Evolutionary conservation across 2,329 filamentous ascomycete species (phyloP).

Genomic region (Colletotrichum neosansevieriae): DNA sequence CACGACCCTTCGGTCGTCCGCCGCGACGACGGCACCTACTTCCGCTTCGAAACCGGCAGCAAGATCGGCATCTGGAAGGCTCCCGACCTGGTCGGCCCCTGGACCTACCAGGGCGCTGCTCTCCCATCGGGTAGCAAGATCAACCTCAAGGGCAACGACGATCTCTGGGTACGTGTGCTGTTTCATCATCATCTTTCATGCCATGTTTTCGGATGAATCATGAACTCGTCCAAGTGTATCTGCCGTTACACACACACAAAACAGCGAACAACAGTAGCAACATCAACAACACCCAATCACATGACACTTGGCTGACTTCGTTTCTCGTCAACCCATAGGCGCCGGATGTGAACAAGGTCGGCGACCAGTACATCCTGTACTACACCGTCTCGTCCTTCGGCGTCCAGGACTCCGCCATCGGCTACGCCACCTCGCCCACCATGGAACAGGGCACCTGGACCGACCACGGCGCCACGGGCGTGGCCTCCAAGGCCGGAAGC

Average conservation of each 20-base stretch:
- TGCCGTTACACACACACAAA: too few species aligned
- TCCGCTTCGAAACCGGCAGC: slow-evolving; percentile 57
- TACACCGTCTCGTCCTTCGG: slow-evolving; percentile 75
- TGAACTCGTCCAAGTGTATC: neutral
- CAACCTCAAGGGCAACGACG: slow-evolving; percentile 53
- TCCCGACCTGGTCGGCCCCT: slow-evolving; percentile 53
- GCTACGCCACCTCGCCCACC: slow-evolving; percentile 59
- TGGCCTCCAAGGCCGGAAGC: slow-evolving; percentile 56
- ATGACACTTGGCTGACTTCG: neutral
- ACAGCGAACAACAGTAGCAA: neutral
- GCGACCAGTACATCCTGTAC: slow-evolving; percentile 73
- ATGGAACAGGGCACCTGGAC: slow-evolving; percentile 69
- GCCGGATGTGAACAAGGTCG: slow-evolving; percentile 71
- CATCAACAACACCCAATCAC: neutral
- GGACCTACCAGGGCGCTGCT: slow-evolving; percentile 56
- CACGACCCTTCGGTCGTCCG: slow-evolving; percentile 56
- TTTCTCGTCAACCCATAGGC: slow-evolving; percentile 56
- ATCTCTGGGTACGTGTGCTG: slow-evolving; percentile 54
- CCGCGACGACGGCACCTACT: slow-evolving; percentile 56
- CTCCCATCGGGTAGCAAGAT: slow-evolving; percentile 55
- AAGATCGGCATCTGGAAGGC: slow-evolving; percentile 55
- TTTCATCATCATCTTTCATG: too few species aligned
- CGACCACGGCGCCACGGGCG: slow-evolving; percentile 67
- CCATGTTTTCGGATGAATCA: neutral
- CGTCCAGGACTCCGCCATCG: slow-evolving; percentile 71